These are phyloP conservation scores for Colletotrichum sp. DNA, from an alignment of 2,329 filamentous ascomycete species.

Conservation along the genomic window DNA sequence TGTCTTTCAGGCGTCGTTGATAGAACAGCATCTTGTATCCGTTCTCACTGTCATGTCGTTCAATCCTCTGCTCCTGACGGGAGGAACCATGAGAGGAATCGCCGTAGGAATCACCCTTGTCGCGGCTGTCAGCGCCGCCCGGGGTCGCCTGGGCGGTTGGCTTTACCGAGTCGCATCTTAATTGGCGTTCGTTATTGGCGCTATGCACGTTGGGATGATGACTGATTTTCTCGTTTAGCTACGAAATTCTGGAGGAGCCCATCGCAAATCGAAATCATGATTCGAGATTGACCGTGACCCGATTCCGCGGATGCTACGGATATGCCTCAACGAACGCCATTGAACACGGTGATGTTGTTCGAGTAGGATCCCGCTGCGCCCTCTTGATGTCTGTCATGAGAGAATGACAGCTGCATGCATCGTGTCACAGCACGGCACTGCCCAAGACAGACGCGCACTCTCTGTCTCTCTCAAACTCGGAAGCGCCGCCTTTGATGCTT, in stretches of 20 bases:
- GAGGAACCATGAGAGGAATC: background rate
- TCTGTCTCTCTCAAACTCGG: background rate
- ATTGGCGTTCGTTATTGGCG: background rate
- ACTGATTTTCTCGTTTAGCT: background rate
- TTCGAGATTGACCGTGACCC: background rate
- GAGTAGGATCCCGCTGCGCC: background rate
- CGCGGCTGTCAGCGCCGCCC: background rate
- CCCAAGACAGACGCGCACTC: background rate
- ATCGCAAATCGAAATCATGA: background rate
- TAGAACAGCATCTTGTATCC: background rate
- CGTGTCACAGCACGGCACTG: background rate
- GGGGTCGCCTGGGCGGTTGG: background rate
- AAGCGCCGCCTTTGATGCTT: background rate
- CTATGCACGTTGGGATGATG: slow-evolving; percentile 1
- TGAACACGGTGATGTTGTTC: background rate
- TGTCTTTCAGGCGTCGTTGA: background rate
- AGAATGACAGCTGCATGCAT: background rate
- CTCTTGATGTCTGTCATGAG: background rate
- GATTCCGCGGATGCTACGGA: background rate
- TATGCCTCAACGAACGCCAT: background rate
- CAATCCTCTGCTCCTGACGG: background rate
- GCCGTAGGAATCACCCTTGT: background rate
- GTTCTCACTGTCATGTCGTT: background rate
- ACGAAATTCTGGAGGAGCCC: background rate
- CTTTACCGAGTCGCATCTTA: slow-evolving; percentile 16